Percentiles rank a stretch among this genome's conserved stretches.
phyloP scores from a whole-genome alignment of 805 yeast genomes.

The Suhomyces faveliae region DNA sequence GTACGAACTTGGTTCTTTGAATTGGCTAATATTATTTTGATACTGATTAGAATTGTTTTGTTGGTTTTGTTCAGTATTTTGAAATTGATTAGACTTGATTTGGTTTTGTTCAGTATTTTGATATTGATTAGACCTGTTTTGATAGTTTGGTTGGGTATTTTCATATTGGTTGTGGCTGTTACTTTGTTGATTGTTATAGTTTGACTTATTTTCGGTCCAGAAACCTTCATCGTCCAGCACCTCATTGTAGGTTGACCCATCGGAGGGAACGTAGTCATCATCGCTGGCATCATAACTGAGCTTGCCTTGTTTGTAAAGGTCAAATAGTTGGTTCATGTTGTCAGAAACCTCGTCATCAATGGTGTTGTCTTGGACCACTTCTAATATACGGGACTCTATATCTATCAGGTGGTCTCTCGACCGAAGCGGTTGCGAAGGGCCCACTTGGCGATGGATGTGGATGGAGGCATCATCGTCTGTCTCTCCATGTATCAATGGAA shows the following conservation, averaged over 20 bases:
- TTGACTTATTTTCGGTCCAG: neutral
- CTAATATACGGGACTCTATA: constrained; percentile 20
- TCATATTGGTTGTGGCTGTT: neutral
- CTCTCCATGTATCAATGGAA: constrained; percentile 39
- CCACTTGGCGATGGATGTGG: constrained; percentile 36
- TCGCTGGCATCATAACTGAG: constrained; percentile 4
- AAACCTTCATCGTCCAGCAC: constrained; percentile 10
- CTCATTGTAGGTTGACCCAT: constrained; percentile 12
- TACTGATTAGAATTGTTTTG: too few relatives aligned
- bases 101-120: too few relatives aligned
- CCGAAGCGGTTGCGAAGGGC: constrained; percentile 37
- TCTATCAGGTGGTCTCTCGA: constrained; percentile 11
- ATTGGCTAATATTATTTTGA: too few relatives aligned
- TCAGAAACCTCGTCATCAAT: constrained; percentile 5
- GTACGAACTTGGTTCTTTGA: too few relatives aligned
- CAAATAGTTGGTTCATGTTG: constrained; percentile 10
- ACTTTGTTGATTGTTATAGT: neutral
- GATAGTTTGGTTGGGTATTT: too few relatives aligned
- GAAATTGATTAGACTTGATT: too few relatives aligned
- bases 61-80: too few relatives aligned
- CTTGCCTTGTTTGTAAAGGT: constrained; percentile 9
- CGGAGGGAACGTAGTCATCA: constrained; percentile 5
- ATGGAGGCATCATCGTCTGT: constrained; percentile 44
- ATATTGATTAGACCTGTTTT: too few relatives aligned
- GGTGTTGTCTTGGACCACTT: constrained; percentile 13